Percentiles rank a stretch among this genome's conserved stretches.
Evolutionary conservation across 1,284 basidiomycete genomes (phyloP).

Genomic region (Inonotus obliquus): DNA sequence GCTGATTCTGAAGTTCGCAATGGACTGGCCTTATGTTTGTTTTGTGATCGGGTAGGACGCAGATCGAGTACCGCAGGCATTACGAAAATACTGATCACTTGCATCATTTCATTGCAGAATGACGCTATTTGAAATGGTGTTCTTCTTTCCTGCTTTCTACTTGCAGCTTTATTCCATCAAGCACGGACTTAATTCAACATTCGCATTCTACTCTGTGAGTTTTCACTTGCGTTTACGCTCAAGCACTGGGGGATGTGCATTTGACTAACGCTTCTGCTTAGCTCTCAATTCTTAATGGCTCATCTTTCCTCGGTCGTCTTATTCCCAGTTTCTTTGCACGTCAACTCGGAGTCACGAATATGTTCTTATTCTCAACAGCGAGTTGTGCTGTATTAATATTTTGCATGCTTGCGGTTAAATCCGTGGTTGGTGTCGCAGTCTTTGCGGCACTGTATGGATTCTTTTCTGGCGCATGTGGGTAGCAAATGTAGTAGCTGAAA

Average conservation of each 20-base stretch:
- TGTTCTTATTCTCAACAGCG: conserved; percentile 6
- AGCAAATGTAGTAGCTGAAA: background rate
- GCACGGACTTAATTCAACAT: background rate
- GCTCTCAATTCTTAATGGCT: conserved; percentile 37
- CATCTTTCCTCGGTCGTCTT: conserved; percentile 36
- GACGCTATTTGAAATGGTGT: background rate
- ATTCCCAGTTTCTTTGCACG: conserved; percentile 24
- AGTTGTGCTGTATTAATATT: conserved; percentile 20
- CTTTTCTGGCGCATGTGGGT: conserved; percentile 22
- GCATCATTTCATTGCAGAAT: no score
- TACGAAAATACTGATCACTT: no score
- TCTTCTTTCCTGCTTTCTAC: conserved; percentile 8
- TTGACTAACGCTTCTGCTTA: conserved; percentile 12
- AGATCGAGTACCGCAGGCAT: background rate
- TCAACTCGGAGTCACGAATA: background rate
- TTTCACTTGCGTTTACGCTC: background rate
- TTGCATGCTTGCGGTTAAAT: conserved; percentile 21
- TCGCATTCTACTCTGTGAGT: conserved; percentile 7
- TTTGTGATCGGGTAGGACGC: conserved; percentile 13
- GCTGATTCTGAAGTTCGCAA: conserved; percentile 10
- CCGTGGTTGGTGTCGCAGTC: conserved; percentile 8
- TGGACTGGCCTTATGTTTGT: conserved; percentile 14
- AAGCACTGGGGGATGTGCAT: background rate
- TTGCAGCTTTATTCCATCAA: background rate
- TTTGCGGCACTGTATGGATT: conserved; percentile 21